Percentiles rank a stretch among this genome's conserved stretches.
Conservation (phyloP, 352 stramenopile species). For the Achlya hypogyna region DNA sequence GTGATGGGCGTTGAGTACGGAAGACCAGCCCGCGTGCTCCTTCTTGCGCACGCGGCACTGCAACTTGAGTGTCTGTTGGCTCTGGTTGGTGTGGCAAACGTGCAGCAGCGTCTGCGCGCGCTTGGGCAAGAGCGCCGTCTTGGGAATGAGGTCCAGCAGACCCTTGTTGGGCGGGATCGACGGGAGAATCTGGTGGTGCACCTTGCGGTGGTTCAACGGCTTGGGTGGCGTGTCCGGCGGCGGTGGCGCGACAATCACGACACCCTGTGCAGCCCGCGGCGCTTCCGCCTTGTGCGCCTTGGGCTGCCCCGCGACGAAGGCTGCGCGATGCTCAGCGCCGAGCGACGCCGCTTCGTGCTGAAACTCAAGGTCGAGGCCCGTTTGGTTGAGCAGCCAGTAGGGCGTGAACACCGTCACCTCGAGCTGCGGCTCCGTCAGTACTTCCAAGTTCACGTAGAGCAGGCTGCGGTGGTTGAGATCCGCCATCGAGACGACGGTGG, state of each 20-base stretch:
- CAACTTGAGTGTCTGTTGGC: conserved; percentile 51
- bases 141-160: conserved; percentile 71
- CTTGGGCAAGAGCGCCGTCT: conserved; percentile 48
- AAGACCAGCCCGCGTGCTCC: not conserved
- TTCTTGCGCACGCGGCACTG: conserved; percentile 22
- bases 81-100: conserved; percentile 69
- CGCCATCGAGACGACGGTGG: conserved; percentile 22
- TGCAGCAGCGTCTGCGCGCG: conserved; percentile 45
- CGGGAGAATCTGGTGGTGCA: conserved; percentile 41
- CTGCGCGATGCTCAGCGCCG: conserved; percentile 49
- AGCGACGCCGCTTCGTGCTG: conserved; percentile 72
- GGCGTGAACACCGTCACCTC: conserved; percentile 78
- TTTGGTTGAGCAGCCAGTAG: conserved; percentile 86
- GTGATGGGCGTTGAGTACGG: not conserved
- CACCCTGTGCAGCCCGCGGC: not conserved
- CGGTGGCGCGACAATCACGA: not conserved
- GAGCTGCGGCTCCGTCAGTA: not conserved
- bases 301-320: conserved; percentile 8
- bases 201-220: not conserved
- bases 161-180: conserved; percentile 75
- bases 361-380: conserved; percentile 72
- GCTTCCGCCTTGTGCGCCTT: not conserved
- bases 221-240: not conserved
- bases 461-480: conserved; percentile 15
- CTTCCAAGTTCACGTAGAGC: conserved; percentile 7